These are phyloP conservation scores for Talaromyces sp. DNA, from an alignment of 2,329 filamentous ascomycete species.

Conservation along the genomic window DNA sequence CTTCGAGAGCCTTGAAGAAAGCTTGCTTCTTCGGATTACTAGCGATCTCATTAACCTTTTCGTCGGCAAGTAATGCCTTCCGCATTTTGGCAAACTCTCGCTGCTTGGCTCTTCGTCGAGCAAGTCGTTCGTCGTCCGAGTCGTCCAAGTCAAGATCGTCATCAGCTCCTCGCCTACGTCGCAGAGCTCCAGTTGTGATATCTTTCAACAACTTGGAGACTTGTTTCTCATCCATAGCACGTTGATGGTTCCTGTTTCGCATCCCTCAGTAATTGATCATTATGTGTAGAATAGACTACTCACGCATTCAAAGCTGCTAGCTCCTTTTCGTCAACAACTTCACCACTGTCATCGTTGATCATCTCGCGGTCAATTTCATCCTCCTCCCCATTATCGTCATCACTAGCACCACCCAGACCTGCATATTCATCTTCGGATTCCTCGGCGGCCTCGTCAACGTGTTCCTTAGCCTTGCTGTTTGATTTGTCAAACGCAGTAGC, in stretches of 20 bases:
- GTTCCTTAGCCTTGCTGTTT: conserved; percentile 78
- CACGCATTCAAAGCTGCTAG: conserved; percentile 86
- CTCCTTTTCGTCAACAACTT: conserved; percentile 74
- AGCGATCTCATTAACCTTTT: conserved; percentile 85
- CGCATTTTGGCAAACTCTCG: conserved; percentile 89
- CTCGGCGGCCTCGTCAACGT: conserved; percentile 90
- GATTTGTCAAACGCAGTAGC: conserved; percentile 70
- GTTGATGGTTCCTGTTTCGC: conserved; percentile 66
- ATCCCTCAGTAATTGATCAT: conserved; percentile 24
- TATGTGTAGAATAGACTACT: conserved; percentile 41
- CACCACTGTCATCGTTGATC: conserved; percentile 79
- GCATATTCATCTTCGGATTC: conserved; percentile 99
- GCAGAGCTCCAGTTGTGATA: conserved; percentile 81
- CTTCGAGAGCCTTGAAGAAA: conserved; percentile 86
- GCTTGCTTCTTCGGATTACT: conserved; percentile 84
- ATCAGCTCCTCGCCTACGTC: conserved; percentile 70
- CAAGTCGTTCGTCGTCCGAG: conserved; percentile 75
- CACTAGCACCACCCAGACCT: conserved; percentile 82
- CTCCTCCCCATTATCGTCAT: conserved; percentile 76
- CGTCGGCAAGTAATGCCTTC: conserved; percentile 80
- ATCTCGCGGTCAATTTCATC: conserved; percentile 77
- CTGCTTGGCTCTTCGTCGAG: conserved; percentile 75
- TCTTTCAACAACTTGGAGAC: conserved; percentile 91
- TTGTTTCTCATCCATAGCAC: conserved; percentile 76
- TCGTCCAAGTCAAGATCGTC: conserved; percentile 83